Percentiles rank a stretch among this genome's conserved stretches.
phyloP scores from a whole-genome alignment of 116 monocot species.

The Trichopus zeylanicus region DNA sequence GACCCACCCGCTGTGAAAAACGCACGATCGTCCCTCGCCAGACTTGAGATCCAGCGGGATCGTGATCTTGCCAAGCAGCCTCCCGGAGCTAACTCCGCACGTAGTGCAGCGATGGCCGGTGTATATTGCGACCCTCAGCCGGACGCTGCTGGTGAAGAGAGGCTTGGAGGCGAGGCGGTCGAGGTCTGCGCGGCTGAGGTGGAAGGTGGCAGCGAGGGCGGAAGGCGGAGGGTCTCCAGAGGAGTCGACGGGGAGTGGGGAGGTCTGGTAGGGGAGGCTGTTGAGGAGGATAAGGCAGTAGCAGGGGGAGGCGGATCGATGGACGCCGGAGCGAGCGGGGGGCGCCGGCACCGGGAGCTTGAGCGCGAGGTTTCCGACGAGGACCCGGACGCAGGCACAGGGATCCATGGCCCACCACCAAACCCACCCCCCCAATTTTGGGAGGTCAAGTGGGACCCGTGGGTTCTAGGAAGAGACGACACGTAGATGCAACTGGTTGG shows the following conservation, averaged over 20 bases:
- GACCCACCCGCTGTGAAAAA: constrained; percentile 60
- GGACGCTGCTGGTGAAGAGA: constrained; percentile 17
- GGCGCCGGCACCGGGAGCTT: constrained; percentile 55
- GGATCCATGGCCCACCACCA: too few species aligned
- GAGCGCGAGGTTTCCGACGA: constrained; percentile 80
- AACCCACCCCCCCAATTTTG: too few species aligned
- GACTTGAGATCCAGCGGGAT: constrained; percentile 46
- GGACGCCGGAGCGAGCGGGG: constrained; percentile 66
- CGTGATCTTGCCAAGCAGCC: constrained; percentile 45
- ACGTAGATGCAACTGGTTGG: neutral
- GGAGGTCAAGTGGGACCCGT: too few species aligned
- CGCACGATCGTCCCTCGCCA: constrained; percentile 18
- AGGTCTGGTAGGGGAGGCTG: constrained; percentile 46
- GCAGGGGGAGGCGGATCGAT: constrained; percentile 76
- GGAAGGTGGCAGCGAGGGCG: constrained; percentile 53
- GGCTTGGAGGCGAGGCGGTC: constrained; percentile 27
- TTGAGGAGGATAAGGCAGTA: constrained; percentile 68
- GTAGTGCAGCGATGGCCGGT: constrained; percentile 53
- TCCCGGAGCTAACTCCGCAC: constrained; percentile 59
- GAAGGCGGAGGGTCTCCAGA: constrained; percentile 12
- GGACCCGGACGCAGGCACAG: constrained; percentile 80
- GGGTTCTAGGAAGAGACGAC: too few species aligned
- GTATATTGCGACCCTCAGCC: constrained; percentile 59
- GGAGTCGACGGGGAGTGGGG: constrained; percentile 36
- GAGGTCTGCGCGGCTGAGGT: constrained; percentile 43